Evolutionary conservation across 768 basidiomycete genomes (phyloP).

Genomic region (Boletus patriciae): DNA sequence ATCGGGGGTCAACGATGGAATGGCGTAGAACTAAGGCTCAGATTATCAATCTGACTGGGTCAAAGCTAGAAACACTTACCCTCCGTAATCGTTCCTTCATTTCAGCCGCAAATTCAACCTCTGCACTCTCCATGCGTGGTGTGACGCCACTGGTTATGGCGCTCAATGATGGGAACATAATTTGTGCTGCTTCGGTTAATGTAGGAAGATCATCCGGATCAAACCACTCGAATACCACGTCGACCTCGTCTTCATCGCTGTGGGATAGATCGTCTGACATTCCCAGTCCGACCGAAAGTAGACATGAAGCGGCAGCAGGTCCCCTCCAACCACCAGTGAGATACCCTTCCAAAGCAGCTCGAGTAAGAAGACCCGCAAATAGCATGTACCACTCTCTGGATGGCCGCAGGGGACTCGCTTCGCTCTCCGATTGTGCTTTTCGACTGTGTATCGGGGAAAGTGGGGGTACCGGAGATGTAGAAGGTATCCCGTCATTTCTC

Average conservation of each 20-base stretch:
- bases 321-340: slow-evolving; percentile 81
- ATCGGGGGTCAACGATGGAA: slow-evolving; percentile 69
- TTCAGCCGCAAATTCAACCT: slow-evolving; percentile 71
- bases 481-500: slow-evolving; percentile 21
- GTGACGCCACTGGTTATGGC: slow-evolving; percentile 26
- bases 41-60: slow-evolving; percentile 6
- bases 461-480: slow-evolving; percentile 13
- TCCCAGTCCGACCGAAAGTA: slow-evolving; percentile 71
- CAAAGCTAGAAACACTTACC: slow-evolving; percentile 43
- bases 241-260: slow-evolving; percentile 35
- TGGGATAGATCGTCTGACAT: slow-evolving; percentile 32
- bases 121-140: slow-evolving; percentile 47
- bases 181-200: slow-evolving; percentile 59
- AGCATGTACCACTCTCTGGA: slow-evolving; percentile 83
- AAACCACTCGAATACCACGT: slow-evolving; percentile 51
- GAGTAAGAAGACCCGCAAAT: slow-evolving; percentile 70
- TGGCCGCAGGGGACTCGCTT: slow-evolving; percentile 58
- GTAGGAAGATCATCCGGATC: slow-evolving; percentile 78
- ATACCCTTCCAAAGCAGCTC: slow-evolving; percentile 86
- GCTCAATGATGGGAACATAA: slow-evolving; percentile 64
- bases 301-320: slow-evolving; percentile 61
- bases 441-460: slow-evolving; percentile 10
- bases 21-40: slow-evolving; percentile 67
- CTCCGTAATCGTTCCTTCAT: slow-evolving; percentile 70
- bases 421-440: slow-evolving; percentile 36